These are phyloP conservation scores for Fusarium paranaense DNA, from an alignment of 2,329 filamentous ascomycete species.

Conservation along the genomic window DNA sequence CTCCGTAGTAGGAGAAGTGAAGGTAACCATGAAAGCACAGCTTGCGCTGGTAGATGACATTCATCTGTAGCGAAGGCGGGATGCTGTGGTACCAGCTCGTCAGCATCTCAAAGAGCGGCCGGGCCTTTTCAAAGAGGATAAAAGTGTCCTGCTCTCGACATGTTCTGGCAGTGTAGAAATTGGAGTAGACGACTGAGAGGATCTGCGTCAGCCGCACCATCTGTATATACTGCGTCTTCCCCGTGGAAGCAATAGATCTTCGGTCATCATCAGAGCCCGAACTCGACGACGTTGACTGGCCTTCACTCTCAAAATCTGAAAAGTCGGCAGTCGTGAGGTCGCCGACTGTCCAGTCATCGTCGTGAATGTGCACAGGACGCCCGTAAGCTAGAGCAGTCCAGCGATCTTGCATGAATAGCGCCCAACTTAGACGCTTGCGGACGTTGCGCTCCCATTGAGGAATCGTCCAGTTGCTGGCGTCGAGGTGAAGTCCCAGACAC, in stretches of 20 bases:
- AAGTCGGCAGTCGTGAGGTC: constrained; percentile 47
- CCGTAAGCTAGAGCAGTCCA: constrained; percentile 56
- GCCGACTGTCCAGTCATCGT: constrained; percentile 46
- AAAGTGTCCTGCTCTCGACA: constrained; percentile 47
- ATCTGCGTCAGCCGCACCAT: constrained; percentile 60
- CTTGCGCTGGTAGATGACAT: constrained; percentile 54
- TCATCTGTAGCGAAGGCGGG: constrained; percentile 58
- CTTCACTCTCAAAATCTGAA: constrained; percentile 44
- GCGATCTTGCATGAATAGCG: constrained; percentile 70
- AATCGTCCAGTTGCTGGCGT: constrained; percentile 67
- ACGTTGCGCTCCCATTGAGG: constrained; percentile 68
- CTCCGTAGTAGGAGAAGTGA: constrained; percentile 60
- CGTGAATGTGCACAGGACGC: constrained; percentile 46
- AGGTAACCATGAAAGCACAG: constrained; percentile 56
- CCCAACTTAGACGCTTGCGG: constrained; percentile 69
- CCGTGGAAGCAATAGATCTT: constrained; percentile 51
- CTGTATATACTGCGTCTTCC: constrained; percentile 56
- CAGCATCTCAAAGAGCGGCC: constrained; percentile 60
- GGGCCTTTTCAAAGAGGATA: constrained; percentile 58
- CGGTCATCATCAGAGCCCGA: constrained; percentile 44
- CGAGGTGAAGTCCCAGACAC: constrained; percentile 65
- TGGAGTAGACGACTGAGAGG: constrained; percentile 58
- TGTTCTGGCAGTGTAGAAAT: constrained; percentile 54
- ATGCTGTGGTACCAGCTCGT: constrained; percentile 60
- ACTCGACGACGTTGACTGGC: constrained; percentile 24